Percentiles rank a stretch among this genome's conserved stretches.
phyloP scores from a whole-genome alignment of 768 basidiomycete genomes.

The Roridomyces roridus region DNA sequence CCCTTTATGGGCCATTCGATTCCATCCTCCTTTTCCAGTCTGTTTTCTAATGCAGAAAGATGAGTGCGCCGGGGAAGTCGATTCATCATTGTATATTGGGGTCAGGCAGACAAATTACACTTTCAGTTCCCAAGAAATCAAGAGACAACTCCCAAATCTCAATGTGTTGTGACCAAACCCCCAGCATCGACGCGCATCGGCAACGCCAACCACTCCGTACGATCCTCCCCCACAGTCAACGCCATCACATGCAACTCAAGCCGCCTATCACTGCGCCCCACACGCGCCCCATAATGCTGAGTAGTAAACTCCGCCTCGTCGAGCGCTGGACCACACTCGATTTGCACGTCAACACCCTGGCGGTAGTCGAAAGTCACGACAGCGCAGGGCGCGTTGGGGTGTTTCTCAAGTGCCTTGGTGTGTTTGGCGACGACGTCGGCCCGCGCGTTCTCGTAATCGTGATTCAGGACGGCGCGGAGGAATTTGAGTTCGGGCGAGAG shows the following conservation, averaged over 20 bases:
- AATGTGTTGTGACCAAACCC: no score
- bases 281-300: not conserved
- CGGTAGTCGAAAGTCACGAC: constrained; percentile 7
- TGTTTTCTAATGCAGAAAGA: no score
- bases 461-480: constrained; percentile 5
- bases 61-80: no score
- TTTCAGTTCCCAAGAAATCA: no score
- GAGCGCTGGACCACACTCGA: not conserved
- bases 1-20: no score
- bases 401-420: not conserved
- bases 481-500: constrained; percentile 5
- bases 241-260: constrained; percentile 8
- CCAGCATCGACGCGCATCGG: no score
- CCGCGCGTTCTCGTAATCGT: not conserved
- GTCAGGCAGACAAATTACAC: no score
- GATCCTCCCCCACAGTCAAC: not conserved
- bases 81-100: no score
- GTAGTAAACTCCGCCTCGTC: not conserved
- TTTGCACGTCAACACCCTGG: not conserved
- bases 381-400: not conserved
- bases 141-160: no score
- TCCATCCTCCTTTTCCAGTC: no score
- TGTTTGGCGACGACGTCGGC: not conserved
- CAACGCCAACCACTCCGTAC: no score
- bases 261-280: constrained; percentile 1